Conservation (phyloP, 2,329 filamentous ascomycete genomes). For the Verticillium longisporum region DNA sequence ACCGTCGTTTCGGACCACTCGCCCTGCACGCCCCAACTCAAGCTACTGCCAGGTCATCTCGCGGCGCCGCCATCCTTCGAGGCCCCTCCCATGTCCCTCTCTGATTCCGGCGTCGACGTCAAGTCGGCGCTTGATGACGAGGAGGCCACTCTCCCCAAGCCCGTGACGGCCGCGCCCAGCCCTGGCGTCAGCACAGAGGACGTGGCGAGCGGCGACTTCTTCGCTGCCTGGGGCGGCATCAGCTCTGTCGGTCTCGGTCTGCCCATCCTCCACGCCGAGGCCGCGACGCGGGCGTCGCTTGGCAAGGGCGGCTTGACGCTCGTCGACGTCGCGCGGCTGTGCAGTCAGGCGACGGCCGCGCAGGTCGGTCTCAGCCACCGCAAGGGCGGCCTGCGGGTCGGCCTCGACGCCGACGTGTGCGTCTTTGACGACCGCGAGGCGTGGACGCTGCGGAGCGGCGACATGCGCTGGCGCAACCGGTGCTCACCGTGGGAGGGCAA, state of each 20-base stretch:
- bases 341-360: slow-evolving; percentile 75
- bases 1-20: slow-evolving; percentile 95
- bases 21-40: slow-evolving; percentile 90
- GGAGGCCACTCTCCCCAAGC: slow-evolving; percentile 6
- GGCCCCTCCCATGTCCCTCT: slow-evolving; percentile 33
- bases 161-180: slow-evolving; percentile 24
- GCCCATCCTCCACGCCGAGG: slow-evolving; percentile 80
- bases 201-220: slow-evolving; percentile 69
- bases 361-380: slow-evolving; percentile 78
- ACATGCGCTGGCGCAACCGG: slow-evolving; percentile 93
- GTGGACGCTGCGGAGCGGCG: slow-evolving; percentile 66
- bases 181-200: neutral
- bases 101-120: slow-evolving; percentile 48
- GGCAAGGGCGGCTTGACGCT: slow-evolving; percentile 42
- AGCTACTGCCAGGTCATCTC: slow-evolving; percentile 70
- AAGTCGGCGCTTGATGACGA: slow-evolving; percentile 22
- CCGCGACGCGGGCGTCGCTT: slow-evolving; percentile 50
- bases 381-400: slow-evolving; percentile 76
- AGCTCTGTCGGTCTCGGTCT: slow-evolving; percentile 88
- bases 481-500: slow-evolving; percentile 86
- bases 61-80: slow-evolving; percentile 15
- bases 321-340: slow-evolving; percentile 77
- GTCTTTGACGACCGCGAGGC: slow-evolving; percentile 81
- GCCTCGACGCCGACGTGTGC: slow-evolving; percentile 85
- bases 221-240: slow-evolving; percentile 94